Percentiles rank a stretch among this genome's conserved stretches.
These are phyloP conservation scores for Diaporthe sp. DNA, from an alignment of 2,329 filamentous ascomycete genomes.

Conservation along the genomic window DNA sequence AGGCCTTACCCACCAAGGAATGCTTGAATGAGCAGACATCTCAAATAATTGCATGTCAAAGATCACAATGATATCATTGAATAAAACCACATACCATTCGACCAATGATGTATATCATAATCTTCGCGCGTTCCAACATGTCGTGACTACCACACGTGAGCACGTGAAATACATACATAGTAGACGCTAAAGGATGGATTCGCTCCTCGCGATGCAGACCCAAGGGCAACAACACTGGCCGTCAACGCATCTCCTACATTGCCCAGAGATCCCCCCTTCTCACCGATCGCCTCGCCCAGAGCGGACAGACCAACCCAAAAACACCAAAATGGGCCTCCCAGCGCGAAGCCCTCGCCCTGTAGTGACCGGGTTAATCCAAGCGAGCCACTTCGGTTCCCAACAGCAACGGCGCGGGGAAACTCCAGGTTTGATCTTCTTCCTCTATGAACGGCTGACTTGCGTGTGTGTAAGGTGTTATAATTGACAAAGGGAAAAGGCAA, in stretches of 20 bases:
- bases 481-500: conserved; percentile 39
- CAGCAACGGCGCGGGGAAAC: conserved; percentile 23
- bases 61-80: neutral
- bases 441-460: conserved; percentile 38
- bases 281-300: conserved; percentile 4
- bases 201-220: conserved; percentile 35
- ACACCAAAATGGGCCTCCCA: conserved; percentile 4
- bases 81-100: neutral
- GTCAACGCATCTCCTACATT: conserved; percentile 1
- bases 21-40: neutral
- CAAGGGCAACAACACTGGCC: conserved; percentile 19
- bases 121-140: conserved; percentile 34
- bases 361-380: conserved; percentile 31
- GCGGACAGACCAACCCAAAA: conserved; percentile 9
- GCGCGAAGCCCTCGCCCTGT: conserved; percentile 6
- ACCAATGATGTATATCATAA: conserved; percentile 32
- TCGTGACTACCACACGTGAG: conserved; percentile 35
- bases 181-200: conserved; percentile 35
- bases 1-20: neutral
- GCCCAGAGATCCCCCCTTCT: neutral
- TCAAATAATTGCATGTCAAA: neutral
- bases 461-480: conserved; percentile 34
- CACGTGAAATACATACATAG: conserved; percentile 38
- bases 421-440: conserved; percentile 22
- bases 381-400: conserved; percentile 32